Evolutionary conservation across 805 yeast genomes (phyloP), one percentile per base, ranked within the genome.

Genomic region (Myxozyma neotropica): DNA sequence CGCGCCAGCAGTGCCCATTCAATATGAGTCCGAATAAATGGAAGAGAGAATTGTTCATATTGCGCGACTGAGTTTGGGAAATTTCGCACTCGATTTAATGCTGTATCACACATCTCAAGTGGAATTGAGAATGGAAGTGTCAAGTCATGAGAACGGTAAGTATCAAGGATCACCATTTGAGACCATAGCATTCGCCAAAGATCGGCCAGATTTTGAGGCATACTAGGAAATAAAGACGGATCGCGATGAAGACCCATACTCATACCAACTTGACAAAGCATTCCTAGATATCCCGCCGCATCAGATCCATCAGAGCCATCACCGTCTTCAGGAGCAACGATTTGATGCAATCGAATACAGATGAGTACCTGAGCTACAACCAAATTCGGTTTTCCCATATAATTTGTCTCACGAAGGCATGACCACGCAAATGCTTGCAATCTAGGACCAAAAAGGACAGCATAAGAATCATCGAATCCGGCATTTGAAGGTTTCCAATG

Each of bases 231-330:
- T 31, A 52, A 26, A 19, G 56, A 53, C 3, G 73, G 73, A 49
- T 71, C 72, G 2, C 72, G 61, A 52, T 71, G 71, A 3, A 71
- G 62, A 0, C 72, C 73, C 43, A 69, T 67, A 33, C 66, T 55
- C 38, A 54, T 48, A 31, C 69, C 68, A n/a, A 67, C 58, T 23
- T 67, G 68, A 44, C 68, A 62, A 26, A 66, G 53, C 48, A 59
- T 61, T 7, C 70, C 69, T 15, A 55, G 35, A 15, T 67, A 60
- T n/a, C 61, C 58, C 10, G 69, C 59, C 19, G 71, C 65, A 39
- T 61, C 61, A 13, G 57, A 51, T 19, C 67, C 67, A 53, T 65
- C 67, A 2, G 58, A 57, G 3, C 68, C 68, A 36, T 65, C 68
- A 13, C 68, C 68, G 23, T 62, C 68, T 56, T 65, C 68, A 7